Conservation (phyloP, 441 rosid genomes). For the Jatropha multifida region DNA sequence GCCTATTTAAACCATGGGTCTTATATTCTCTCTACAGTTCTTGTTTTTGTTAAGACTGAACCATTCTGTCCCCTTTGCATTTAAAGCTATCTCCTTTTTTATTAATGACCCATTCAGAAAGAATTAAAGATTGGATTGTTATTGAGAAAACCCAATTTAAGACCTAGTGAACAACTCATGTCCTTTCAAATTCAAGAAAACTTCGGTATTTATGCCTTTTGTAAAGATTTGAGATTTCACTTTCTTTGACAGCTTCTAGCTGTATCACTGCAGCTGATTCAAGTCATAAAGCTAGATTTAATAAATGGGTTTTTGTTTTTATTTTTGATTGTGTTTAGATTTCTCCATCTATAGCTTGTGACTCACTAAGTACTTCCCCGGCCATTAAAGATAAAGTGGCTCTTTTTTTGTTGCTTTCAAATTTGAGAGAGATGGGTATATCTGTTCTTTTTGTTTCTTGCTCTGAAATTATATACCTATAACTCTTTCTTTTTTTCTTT, state of each 20-base stretch:
- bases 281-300: constrained; percentile 41
- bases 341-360: constrained; percentile 26
- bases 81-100: constrained; percentile 29
- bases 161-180: constrained; percentile 38
- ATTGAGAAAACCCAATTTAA: constrained; percentile 25
- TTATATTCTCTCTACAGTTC: constrained; percentile 37
- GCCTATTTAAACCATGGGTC: constrained; percentile 29
- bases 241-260: constrained; percentile 52
- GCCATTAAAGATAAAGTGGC: constrained; percentile 28
- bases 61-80: constrained; percentile 37
- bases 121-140: constrained; percentile 32
- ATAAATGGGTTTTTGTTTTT: constrained; percentile 10
- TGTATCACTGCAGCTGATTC: constrained; percentile 48
- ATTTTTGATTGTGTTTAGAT: constrained; percentile 24
- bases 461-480: constrained; percentile 14
- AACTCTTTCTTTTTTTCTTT: neutral
- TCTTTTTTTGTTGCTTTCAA: constrained; percentile 28
- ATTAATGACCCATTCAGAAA: constrained; percentile 41
- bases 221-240: constrained; percentile 16
- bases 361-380: constrained; percentile 7
- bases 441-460: constrained; percentile 26
- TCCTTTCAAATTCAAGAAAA: constrained; percentile 56
- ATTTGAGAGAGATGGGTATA: constrained; percentile 27
- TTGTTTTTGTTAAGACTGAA: constrained; percentile 25
- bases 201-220: constrained; percentile 33